Evolutionary conservation across 352 stramenopile genomes (phyloP), one percentile per base, ranked within the genome.

Genomic region (Globisporangium echinulatum): DNA sequence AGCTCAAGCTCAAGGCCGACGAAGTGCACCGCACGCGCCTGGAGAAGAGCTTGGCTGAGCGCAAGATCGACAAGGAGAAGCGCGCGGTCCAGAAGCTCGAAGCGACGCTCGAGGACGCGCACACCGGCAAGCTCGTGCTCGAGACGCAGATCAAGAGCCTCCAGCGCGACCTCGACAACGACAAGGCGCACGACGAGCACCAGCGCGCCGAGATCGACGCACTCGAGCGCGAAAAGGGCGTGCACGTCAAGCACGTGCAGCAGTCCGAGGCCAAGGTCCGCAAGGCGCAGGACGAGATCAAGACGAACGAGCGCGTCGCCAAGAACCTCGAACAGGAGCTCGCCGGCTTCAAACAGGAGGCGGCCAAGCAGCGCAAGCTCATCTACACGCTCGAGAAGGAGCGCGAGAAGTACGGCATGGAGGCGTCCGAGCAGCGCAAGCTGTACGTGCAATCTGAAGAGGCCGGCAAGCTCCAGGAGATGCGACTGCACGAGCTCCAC

Each of bases 321-420:
- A 94, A 90, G 62, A 91, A 91, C 52, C 64, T 93, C 33, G 80
- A 92, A 54, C 80, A 91, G 58, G 84, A 94, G 56, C 69, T 93
- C 9, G 84, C 85, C 39, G 80, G 76, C 15, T 92, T 91, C 66
- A 93, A 96, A 68, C 63, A 79, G 13, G 82, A 97, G 70, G 87
- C 87, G 0, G 66, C 77, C 4, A 97, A 96, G 63, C 85, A 97
- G 64, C 76, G 86, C 44, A 96, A 97, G 65, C 68, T 95, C 19
- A 92, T 96, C 25, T 94, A 95, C 52, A 82, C 96, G 56, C 74
- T 98, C 4, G 93, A 98, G 71, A 95, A 96, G 59, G 92, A 98
- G 64, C 85, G 90, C 8, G 92, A 97, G 66, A 95, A 96, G 66
- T 90, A 97, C 64, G 90, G 90, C 7, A 88, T 90, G 64, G 85